These are phyloP conservation scores for Ascochyta rabiei DNA, from an alignment of 2,329 filamentous ascomycete species.

Conservation along the genomic window DNA sequence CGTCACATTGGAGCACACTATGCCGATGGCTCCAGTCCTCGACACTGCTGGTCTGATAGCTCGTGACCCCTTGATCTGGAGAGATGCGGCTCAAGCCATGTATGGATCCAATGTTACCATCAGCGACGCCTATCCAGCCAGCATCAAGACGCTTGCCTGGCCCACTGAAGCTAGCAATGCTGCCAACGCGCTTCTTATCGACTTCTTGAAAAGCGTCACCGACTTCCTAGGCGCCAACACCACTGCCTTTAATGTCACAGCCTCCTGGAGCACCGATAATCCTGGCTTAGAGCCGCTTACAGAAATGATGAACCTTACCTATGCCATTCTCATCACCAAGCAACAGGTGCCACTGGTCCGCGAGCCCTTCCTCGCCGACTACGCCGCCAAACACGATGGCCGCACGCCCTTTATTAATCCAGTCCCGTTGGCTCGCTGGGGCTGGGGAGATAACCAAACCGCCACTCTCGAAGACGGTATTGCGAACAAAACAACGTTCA, in stretches of 20 bases:
- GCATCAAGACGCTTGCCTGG: slow-evolving; percentile 52
- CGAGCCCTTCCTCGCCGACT: slow-evolving; percentile 58
- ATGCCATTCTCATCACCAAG: slow-evolving; percentile 55
- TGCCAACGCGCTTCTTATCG: slow-evolving; percentile 47
- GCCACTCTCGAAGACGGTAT: slow-evolving; percentile 52
- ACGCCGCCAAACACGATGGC: slow-evolving; percentile 54
- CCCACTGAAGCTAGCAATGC: slow-evolving; percentile 42
- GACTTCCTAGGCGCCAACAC: slow-evolving; percentile 51
- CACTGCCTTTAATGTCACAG: slow-evolving; percentile 45
- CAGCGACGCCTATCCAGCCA: slow-evolving; percentile 49
- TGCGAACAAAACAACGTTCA: slow-evolving; percentile 58
- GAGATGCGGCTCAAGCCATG: slow-evolving; percentile 52
- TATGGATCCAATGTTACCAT: slow-evolving; percentile 55
- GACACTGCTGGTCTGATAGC: slow-evolving; percentile 57
- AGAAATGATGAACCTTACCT: slow-evolving; percentile 52
- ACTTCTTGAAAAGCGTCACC: slow-evolving; percentile 53
- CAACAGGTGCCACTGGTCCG: slow-evolving; percentile 55
- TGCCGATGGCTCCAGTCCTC: slow-evolving; percentile 56
- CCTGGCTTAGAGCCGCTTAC: slow-evolving; percentile 40
- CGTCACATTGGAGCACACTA: slow-evolving; percentile 55
- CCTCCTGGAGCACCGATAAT: slow-evolving; percentile 45
- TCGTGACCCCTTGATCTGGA: slow-evolving; percentile 53
- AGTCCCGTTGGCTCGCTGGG: slow-evolving; percentile 55
- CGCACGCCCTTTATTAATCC: slow-evolving; percentile 58
- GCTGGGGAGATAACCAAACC: slow-evolving; percentile 52